Percentiles rank a stretch among this genome's conserved stretches.
Conservation (phyloP, 2,329 filamentous ascomycete genomes). For the Neonectria faginata region DNA sequence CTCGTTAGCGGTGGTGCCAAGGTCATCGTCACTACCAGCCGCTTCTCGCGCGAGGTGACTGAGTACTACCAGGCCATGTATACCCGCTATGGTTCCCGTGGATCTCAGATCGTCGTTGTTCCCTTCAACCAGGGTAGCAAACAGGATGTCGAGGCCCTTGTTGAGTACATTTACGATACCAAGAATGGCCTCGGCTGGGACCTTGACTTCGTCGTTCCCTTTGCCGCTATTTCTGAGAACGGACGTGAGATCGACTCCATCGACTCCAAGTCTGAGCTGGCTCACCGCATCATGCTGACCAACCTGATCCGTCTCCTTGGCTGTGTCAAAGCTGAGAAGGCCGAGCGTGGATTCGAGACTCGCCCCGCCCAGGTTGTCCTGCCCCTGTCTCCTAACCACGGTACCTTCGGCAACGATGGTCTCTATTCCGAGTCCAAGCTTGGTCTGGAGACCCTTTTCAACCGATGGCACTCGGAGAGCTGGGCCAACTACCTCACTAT, state of each 20-base stretch:
- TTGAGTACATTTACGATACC: constrained; percentile 95
- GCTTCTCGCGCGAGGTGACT: constrained; percentile 96
- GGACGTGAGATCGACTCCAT: constrained; percentile 97
- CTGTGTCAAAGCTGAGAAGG: constrained; percentile 90
- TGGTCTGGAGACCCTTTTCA: constrained; percentile 96
- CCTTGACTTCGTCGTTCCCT: constrained; percentile 94
- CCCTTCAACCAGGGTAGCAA: constrained; percentile 99
- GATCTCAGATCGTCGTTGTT: constrained; percentile 96
- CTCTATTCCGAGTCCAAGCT: constrained; percentile 99
- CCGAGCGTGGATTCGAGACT: constrained; percentile 88
- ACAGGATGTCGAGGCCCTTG: constrained; percentile 93
- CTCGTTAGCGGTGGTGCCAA: constrained; percentile 96
- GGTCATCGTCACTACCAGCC: constrained; percentile 95
- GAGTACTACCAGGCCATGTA: constrained; percentile 99
- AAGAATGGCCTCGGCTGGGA: constrained; percentile 99
- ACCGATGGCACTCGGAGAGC: constrained; percentile 96
- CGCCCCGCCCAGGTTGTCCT: constrained; percentile 96
- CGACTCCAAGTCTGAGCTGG: constrained; percentile 97
- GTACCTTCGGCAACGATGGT: constrained; percentile 97
- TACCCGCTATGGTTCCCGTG: constrained; percentile 89
- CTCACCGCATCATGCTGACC: constrained; percentile 98
- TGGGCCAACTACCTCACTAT: constrained; percentile 99
- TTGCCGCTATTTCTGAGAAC: constrained; percentile 97
- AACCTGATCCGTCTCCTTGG: constrained; percentile 94
- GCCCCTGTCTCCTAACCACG: constrained; percentile 96